Evolutionary conservation across 2,329 filamentous ascomycete genomes (phyloP), one percentile per base, ranked within the genome.

Genomic region (Pestalotiopsis sp.): DNA sequence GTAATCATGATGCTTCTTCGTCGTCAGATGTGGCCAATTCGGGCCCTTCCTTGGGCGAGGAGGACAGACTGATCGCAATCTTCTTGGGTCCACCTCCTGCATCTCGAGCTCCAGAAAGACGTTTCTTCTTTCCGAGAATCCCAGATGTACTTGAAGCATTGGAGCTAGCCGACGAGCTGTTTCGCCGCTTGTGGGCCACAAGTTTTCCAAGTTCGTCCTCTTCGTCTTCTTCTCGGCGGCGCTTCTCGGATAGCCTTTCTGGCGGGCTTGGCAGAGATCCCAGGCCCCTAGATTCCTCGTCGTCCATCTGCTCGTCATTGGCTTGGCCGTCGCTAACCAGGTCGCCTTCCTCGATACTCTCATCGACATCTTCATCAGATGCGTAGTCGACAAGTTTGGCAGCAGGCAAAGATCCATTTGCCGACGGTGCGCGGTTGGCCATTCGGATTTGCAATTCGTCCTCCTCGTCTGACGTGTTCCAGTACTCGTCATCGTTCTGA

Each of bases 191-290:
- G 75, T 84, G 84, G 63, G 87, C 83, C 72, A 93, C 90, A 74
- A 98, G 86, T 80, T 96, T 97, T 67, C 91, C 90, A n/a, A 98
- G 82, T 76, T 95, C 93, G 72, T 98, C 95, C 67, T 97, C 95
- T 60, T 98, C 95, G 70, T 97, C 94, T 68, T 98, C 95, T 77
- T 97, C 95, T 74, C 96, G 89, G 62, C 95, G 89, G 62, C 95
- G 91, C 81, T 98, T 98, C 79, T 97, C 93, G 0, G 94, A 92
- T 20, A 97, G 81, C 66, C 93, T 88, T 79, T 97, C 94, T 0
- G 91, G 92, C 4, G 59, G 59, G 17, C 59, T 62, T 3, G 92
- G 91, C 0, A 91, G 89, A 23, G 85, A 86, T 6, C 78, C 76
- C 27, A 80, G 72, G 36, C 78, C 76, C 45, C 78, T 80, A 66